Evolutionary conservation across 768 basidiomycete genomes (phyloP).

Genomic region (Scleroderma bovista): DNA sequence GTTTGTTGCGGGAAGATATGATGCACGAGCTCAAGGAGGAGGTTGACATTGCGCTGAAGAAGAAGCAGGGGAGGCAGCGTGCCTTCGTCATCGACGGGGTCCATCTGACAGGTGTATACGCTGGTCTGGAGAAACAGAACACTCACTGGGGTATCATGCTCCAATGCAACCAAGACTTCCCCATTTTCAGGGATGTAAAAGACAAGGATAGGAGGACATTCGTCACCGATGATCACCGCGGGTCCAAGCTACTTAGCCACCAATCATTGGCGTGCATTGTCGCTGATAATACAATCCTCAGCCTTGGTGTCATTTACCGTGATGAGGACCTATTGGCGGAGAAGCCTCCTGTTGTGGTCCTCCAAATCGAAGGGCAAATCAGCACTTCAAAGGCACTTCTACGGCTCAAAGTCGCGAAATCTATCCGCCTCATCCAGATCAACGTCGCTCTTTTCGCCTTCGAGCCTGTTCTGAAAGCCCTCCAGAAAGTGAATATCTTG

Average conservation of each 20-base stretch:
- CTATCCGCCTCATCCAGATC: conserved; percentile 47
- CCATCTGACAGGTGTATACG: conserved; percentile 32
- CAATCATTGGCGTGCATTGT: conserved; percentile 51
- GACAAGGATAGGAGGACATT: conserved; percentile 35
- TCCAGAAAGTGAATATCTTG: conserved; percentile 42
- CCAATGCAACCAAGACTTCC: conserved; percentile 31
- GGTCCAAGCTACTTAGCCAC: conserved; percentile 41
- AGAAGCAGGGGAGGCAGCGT: conserved; percentile 37
- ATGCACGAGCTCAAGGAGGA: conserved; percentile 53
- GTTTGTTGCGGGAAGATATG: conserved; percentile 61
- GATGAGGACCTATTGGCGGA: conserved; percentile 48
- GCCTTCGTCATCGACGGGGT: conserved; percentile 36
- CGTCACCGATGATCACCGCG: conserved; percentile 32
- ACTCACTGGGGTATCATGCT: conserved; percentile 40
- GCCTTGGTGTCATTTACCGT: conserved; percentile 48
- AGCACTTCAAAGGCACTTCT: conserved; percentile 36
- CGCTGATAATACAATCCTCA: conserved; percentile 42
- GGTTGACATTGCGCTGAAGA: conserved; percentile 35
- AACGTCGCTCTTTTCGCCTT: conserved; percentile 60
- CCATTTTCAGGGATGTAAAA: conserved; percentile 28
- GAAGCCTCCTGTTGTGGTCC: conserved; percentile 44
- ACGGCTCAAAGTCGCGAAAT: conserved; percentile 30
- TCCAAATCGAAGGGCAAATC: conserved; percentile 46
- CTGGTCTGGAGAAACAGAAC: conserved; percentile 18
- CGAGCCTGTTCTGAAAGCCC: conserved; percentile 53